phyloP scores from a whole-genome alignment of 345 rosid species.

The Trapa bicornis region DNA sequence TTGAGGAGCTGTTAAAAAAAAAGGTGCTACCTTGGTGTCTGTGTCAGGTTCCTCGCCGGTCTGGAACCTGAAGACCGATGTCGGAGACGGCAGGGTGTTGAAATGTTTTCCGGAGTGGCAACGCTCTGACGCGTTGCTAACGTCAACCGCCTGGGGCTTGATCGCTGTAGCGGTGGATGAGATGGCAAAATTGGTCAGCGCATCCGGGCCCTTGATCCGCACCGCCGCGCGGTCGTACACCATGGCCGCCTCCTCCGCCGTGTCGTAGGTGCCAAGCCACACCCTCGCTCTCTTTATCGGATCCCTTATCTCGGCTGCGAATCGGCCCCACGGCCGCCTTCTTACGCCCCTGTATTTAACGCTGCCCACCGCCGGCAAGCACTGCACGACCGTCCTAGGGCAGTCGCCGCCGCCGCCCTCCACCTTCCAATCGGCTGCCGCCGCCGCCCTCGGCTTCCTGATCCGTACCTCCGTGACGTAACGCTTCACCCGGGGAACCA shows the following conservation, averaged over 20 bases:
- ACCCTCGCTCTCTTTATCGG: slow-evolving; percentile 59
- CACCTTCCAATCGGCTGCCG: neutral
- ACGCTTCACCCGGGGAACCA: neutral
- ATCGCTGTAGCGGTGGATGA: neutral
- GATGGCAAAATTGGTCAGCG: neutral
- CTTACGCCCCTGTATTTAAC: slow-evolving; percentile 48
- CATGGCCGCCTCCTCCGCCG: slow-evolving; percentile 88
- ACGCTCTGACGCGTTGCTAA: neutral
- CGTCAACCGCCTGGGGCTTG: neutral
- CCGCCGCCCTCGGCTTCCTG: neutral
- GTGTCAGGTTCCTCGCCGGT: neutral
- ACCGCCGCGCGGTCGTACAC: slow-evolving; percentile 86
- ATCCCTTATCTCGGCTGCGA: slow-evolving; percentile 98
- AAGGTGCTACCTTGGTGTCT: neutral
- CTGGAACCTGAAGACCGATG: neutral
- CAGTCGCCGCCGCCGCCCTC: neutral
- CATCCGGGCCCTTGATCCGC: slow-evolving; percentile 14
- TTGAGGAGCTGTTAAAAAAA: too few relatives aligned
- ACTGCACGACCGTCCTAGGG: neutral
- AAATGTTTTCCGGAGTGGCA: neutral
- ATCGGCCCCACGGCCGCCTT: slow-evolving; percentile 88
- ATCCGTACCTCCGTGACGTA: slow-evolving; percentile 3
- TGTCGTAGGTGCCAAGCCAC: slow-evolving; percentile 86
- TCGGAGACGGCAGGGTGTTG: neutral
- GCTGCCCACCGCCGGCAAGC: neutral